Base-by-base conservation (phyloP, 2,329 filamentous ascomycete genomes). In the Botrytis fabae region DNA sequence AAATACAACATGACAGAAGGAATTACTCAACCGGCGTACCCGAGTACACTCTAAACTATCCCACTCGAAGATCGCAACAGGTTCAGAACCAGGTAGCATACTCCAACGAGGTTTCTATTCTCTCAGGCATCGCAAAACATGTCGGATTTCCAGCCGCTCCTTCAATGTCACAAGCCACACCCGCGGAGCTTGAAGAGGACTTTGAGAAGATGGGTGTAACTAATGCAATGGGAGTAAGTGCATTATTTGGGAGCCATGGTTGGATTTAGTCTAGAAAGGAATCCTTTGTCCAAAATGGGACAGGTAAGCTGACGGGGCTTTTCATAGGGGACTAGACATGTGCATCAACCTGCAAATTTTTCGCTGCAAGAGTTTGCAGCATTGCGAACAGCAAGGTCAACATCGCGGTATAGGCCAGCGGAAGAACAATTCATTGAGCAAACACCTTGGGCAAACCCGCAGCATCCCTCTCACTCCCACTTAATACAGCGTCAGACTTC, bases 71-170 rank as follows among this genome's bases (percentile, higher is more conserved):
- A 75, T 88, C 91, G 42, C 91, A 95, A 78, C 93, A 95, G 79
- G 88, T 97, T 74, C 87, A 90, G 75, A 93, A 98, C 75, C 95
- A 97, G 78, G 88, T 94, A 68, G 92, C 95, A 64, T 98, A 98
- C 84, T 98, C 97, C 81, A 93, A 92, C 76, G 96, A 99, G 81
- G 95, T 99, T 7, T 97, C 95, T 0, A 90, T 98, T 42, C 85
- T 99, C 73, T 91, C 95, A 9, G 95, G 95, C 54, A 87, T 98
- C 69, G 95, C 95, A 51, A 98, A 98, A 83, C 95, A 98, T 81
- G 91, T 97, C 79, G 96, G 96, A 38, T 99, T 99, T 83, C 96
- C 96, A 51, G 95, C 95, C 46, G 96, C 95, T n/a, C 96, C 96
- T 32, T 87, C 93, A 48, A 91, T 99, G 83, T 86, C 86, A 73